phyloP scores from a whole-genome alignment of 2,329 filamentous ascomycete species.

The Zasmidium citrigriseum region DNA sequence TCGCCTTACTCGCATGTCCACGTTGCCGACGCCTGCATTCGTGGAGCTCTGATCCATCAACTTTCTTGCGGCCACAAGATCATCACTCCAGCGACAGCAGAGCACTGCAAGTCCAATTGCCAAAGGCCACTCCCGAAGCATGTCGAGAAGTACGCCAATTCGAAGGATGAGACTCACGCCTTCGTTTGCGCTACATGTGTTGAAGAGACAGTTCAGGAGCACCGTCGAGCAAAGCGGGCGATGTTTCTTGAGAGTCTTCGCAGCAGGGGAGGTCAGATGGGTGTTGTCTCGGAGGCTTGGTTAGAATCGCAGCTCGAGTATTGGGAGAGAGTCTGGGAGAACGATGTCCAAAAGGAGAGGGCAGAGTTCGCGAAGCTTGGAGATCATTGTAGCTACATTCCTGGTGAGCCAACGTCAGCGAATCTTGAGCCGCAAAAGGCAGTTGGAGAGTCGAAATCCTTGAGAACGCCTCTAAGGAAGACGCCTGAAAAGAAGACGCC shows the following conservation, averaged over 20 bases:
- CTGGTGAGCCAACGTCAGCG: constrained; percentile 6
- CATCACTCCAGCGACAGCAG: constrained; percentile 15
- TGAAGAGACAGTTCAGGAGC: constrained; percentile 11
- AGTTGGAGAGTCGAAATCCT: neutral
- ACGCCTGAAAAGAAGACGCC: no score
- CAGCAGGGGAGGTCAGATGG: constrained; percentile 10
- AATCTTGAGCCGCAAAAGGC: neutral
- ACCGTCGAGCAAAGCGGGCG: constrained; percentile 15
- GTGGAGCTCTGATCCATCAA: constrained; percentile 5
- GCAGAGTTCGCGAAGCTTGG: constrained; percentile 15
- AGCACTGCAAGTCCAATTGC: constrained; percentile 22
- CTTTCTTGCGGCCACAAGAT: constrained; percentile 23
- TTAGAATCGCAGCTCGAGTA: constrained; percentile 9
- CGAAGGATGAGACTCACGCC: neutral
- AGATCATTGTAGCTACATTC: constrained; percentile 12
- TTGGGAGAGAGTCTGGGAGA: constrained; percentile 16
- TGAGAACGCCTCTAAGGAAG: no score
- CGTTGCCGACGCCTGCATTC: constrained; percentile 8
- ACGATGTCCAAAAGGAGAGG: constrained; percentile 18
- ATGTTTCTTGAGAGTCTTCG: constrained; percentile 10
- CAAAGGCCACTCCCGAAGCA: constrained; percentile 1
- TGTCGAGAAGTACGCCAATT: constrained; percentile 11
- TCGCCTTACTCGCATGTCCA: constrained; percentile 3
- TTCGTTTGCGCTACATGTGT: constrained; percentile 24
- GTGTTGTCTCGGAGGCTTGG: constrained; percentile 8